Base-by-base conservation (phyloP, 306 rosid genomes). In the Abrus precatorius region DNA sequence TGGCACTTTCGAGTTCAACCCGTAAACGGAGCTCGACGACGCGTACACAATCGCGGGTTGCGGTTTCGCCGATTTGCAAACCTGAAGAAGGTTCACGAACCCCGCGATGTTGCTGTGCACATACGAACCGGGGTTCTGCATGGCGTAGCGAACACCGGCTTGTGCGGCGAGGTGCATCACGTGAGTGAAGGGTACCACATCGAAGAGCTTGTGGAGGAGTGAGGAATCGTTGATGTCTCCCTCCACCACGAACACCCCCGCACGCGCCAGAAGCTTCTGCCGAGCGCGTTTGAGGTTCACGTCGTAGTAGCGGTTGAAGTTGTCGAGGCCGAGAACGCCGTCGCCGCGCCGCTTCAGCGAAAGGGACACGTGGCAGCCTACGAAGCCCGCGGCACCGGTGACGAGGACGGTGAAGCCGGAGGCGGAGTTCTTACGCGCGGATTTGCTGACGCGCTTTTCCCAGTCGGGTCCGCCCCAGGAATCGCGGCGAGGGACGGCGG, bases 381-480 rank as follows among this genome's bases (percentile, higher is more conserved):
- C 86, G 30, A 86, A 86, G 1, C 86, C 89, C 1, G 89, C 85
- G 1, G 87, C 87, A 4, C 87, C 89, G 43, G 87, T 86, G 20
- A 86, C 85, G 9, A 86, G 79, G 1, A 86, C 81, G 89, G 86
- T 89, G 78, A 80, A 33, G 10, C 80, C 85, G 2, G 86, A 71
- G 7, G 13, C 13, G 32, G 90, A 80, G 28, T 48, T 76, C 11
- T 29, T 69, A 9, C 78, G 74, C 8, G 89, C 76, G 6, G 91
- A 91, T 72, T 85, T 87, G 36, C 80, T 78, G 52, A 91, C 92
- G 28, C 80, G 88, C 27, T 83, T 86, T 48, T 91, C 96, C 93
- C 93, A 91, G 13, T 69, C 80, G 43, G 77, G 82, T 12, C 93
- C 91, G 10, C 92, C 91, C 89, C 87, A 91, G 7, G 91, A 62